Evolutionary conservation across 345 rosid genomes (phyloP), one percentile per base, ranked within the genome.

Genomic region (Hypericum perforatum): DNA sequence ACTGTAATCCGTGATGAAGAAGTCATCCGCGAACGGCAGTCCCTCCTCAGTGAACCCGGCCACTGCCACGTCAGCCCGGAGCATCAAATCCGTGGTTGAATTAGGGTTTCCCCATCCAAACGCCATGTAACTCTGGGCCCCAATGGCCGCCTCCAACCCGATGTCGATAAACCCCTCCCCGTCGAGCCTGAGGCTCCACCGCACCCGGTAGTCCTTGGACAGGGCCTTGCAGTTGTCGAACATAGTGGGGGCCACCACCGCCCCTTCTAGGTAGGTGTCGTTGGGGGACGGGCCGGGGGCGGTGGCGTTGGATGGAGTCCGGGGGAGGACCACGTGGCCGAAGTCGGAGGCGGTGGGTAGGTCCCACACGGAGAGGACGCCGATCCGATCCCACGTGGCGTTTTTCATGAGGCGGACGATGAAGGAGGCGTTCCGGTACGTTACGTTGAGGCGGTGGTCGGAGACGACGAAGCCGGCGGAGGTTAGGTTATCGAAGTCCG

Each of bases 61-160:
- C 63, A 92, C 78, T 9, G 72, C 85, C 53, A 92, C 92, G 60
- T 92, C 98, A 50, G 88, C 90, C 22, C 85, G 78, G 1, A 75
- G 43, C 96, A 88, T 92, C 37, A 76, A 58, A 41, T 72, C 86
- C 0, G 68, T 57, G 2, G 71, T 62, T 13, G 79, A 46, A 8
- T 71, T 69, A 8, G 83, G 88, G 45, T 70, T 65, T 0, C 96
- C 94, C 96, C 95, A 92, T 47, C 96, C 98, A 39, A 92, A 92
- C 0, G 95, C 95, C 96, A 92, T 79, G 66, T 92, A 92, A 61
- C 80, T 81, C 68, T 72, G 75, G 9, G 59, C 63, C 12, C 76
- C 70, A 5, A 72, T 74, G 3, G 77, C 77, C 5, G 95, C 98
- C 69, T 92, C 96, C 51, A 92, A 60, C 43, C 95, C 98, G 45